Evolutionary conservation across 2,329 filamentous ascomycete species (phyloP).

Genomic region (Cercospora sp.): DNA sequence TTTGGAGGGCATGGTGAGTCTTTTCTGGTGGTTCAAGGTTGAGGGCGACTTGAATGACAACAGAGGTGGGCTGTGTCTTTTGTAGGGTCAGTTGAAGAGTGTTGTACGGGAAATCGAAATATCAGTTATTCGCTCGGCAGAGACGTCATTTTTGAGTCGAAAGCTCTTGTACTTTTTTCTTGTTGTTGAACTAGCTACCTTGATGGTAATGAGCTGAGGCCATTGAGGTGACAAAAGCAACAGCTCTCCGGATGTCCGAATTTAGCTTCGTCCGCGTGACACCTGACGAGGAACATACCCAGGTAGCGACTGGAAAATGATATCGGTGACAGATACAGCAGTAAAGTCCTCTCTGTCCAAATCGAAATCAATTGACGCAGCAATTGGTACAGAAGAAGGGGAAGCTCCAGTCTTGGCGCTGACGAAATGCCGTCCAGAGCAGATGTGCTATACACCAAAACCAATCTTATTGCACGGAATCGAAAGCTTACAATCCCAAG

Average conservation of each 20-base stretch:
- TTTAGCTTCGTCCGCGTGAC: neutral
- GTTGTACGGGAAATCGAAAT: neutral
- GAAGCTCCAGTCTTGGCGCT: neutral
- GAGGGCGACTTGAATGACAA: no score
- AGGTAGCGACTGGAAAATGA: neutral
- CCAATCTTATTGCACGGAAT: neutral
- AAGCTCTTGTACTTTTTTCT: neutral
- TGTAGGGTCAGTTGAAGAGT: neutral
- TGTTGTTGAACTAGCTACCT: neutral
- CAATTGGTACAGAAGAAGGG: no score
- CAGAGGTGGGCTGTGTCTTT: neutral
- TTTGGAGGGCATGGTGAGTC: neutral
- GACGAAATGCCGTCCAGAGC: neutral
- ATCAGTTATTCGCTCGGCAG: neutral
- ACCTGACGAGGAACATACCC: neutral
- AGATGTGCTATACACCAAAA: neutral
- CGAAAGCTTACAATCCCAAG: constrained; percentile 5
- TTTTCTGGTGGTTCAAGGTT: neutral
- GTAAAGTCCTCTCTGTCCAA: neutral
- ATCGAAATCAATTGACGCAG: neutral
- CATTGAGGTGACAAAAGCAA: neutral
- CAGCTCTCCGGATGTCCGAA: neutral
- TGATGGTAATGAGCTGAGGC: neutral
- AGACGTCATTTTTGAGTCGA: neutral
- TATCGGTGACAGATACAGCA: neutral